These are phyloP conservation scores for Cubamyces sp. DNA, from an alignment of 768 basidiomycete genomes.

Conservation along the genomic window DNA sequence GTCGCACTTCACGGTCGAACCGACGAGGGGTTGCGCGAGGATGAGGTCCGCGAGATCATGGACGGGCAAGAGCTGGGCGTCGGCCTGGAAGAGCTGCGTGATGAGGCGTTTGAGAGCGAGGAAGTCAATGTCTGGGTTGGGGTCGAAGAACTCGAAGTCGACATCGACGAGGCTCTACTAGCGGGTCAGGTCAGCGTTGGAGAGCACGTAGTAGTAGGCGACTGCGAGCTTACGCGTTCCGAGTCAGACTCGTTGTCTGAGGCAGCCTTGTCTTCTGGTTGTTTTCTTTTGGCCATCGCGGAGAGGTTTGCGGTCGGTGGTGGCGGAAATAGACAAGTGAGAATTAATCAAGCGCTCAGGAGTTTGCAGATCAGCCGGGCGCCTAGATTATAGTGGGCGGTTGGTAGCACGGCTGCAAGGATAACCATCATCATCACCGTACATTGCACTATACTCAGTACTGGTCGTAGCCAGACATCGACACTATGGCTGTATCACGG, in stretches of 20 bases:
- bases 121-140: conserved; percentile 81
- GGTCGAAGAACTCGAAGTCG: conserved; percentile 93
- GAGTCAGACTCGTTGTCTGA: conserved; percentile 26
- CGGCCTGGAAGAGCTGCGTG: conserved; percentile 69
- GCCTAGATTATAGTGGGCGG: too few relatives aligned
- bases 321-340: neutral
- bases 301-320: neutral
- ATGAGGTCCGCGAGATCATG: conserved; percentile 82
- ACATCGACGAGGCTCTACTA: conserved; percentile 76
- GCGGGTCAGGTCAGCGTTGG: conserved; percentile 18
- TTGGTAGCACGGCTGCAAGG: too few relatives aligned
- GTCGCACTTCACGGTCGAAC: conserved; percentile 93
- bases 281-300: conserved; percentile 30
- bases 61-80: conserved; percentile 72
- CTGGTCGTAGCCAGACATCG: too few relatives aligned
- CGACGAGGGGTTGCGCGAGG: conserved; percentile 71
- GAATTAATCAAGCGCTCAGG: neutral
- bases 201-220: neutral
- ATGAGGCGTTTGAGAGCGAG: conserved; percentile 81
- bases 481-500: too few relatives aligned
- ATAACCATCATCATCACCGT: too few relatives aligned
- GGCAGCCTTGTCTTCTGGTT: conserved; percentile 7
- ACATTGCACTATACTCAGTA: too few relatives aligned
- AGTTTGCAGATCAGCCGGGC: too few relatives aligned
- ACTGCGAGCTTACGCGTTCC: conserved; percentile 23